Evolutionary conservation across 2,329 filamentous ascomycete genomes (phyloP).

Genomic region (Geoglossum cookeanum): DNA sequence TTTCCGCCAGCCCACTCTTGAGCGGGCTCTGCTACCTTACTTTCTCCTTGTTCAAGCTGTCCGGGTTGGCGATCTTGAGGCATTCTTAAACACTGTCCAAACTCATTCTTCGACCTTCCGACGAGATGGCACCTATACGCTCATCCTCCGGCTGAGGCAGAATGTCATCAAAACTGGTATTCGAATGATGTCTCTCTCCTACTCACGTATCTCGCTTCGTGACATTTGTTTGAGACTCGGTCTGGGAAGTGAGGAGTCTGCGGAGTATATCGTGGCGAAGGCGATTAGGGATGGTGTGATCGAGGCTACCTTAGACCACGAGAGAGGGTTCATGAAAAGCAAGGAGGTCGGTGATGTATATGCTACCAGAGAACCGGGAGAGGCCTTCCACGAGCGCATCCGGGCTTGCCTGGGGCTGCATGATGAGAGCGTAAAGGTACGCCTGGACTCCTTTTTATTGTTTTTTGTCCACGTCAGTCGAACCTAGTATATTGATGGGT

Average conservation of each 20-base stretch:
- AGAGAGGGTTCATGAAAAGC: constrained; percentile 95
- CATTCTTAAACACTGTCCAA: constrained; percentile 75
- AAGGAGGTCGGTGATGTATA: constrained; percentile 94
- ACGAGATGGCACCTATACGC: constrained; percentile 82
- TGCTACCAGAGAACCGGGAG: constrained; percentile 82
- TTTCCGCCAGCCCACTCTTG: constrained; percentile 77
- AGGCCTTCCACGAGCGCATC: constrained; percentile 96
- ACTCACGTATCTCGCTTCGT: constrained; percentile 88
- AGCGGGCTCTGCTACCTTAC: constrained; percentile 78
- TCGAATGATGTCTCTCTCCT: constrained; percentile 96
- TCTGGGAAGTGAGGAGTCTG: constrained; percentile 86
- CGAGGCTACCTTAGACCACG: constrained; percentile 82
- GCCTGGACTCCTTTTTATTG: not conserved
- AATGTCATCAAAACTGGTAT: constrained; percentile 99
- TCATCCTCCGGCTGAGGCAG: constrained; percentile 85
- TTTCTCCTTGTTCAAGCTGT: constrained; percentile 88
- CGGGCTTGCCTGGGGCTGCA: constrained; percentile 77
- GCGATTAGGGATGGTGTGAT: constrained; percentile 95
- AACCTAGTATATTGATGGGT: not conserved
- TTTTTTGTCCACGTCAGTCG: not conserved
- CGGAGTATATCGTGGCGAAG: constrained; percentile 98
- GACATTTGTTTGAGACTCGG: constrained; percentile 95
- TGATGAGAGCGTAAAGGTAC: constrained; percentile 93
- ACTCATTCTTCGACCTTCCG: constrained; percentile 71
- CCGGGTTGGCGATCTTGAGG: constrained; percentile 85